Evolutionary conservation across 2,329 filamentous ascomycete genomes (phyloP).

Genomic region (Thelonectria olida): DNA sequence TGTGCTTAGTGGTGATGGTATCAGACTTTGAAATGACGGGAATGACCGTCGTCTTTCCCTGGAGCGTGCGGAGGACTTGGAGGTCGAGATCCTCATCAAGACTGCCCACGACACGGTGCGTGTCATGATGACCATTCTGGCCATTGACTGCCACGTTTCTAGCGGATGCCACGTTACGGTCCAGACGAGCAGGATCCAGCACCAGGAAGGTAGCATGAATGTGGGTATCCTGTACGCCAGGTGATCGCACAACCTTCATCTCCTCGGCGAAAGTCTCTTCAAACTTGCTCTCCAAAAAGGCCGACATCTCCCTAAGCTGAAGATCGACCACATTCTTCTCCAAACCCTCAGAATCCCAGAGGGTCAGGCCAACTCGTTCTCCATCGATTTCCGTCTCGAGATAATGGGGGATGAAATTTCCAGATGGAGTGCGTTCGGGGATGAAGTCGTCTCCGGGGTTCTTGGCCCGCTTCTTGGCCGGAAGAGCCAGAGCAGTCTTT

Average conservation of each 20-base stretch:
- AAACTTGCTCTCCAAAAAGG: conserved; percentile 97
- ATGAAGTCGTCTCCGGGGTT: conserved; percentile 67
- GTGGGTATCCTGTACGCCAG: conserved; percentile 93
- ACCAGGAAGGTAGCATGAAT: conserved; percentile 96
- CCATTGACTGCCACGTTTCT: conserved; percentile 64
- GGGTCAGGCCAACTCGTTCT: conserved; percentile 88
- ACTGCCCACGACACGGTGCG: conserved; percentile 65
- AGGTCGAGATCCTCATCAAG: conserved; percentile 91
- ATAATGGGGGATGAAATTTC: conserved; percentile 87
- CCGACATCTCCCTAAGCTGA: conserved; percentile 88
- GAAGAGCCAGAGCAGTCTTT: conserved; percentile 83
- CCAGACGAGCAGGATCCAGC: conserved; percentile 86
- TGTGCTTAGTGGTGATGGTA: conserved; percentile 94
- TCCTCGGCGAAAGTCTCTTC: conserved; percentile 98
- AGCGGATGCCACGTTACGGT: conserved; percentile 79
- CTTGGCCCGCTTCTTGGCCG: conserved; percentile 77
- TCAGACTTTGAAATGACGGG: conserved; percentile 97
- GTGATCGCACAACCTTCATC: conserved; percentile 95
- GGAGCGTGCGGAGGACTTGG: conserved; percentile 85
- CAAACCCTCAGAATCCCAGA: conserved; percentile 96
- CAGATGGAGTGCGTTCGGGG: conserved; percentile 61
- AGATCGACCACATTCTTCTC: conserved; percentile 96
- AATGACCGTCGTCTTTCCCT: conserved; percentile 94
- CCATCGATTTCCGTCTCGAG: conserved; percentile 94
- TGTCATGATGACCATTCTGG: conserved; percentile 55